phyloP scores from a whole-genome alignment of 2,329 filamentous ascomycete species.

The Monilinia fructicola region DNA sequence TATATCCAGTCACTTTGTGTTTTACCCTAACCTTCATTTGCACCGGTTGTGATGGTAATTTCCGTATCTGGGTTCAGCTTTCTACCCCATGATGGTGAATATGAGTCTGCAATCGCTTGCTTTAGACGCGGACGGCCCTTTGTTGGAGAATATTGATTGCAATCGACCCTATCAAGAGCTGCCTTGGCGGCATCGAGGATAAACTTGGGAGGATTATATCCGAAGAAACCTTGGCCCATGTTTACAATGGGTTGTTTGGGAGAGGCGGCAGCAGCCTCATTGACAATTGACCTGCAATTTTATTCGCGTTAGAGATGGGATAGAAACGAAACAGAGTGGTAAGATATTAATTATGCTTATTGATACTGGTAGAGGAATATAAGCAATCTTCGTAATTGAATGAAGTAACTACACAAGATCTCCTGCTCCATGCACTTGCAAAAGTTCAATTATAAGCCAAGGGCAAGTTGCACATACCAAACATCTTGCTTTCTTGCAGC shows the following conservation, averaged over 20 bases:
- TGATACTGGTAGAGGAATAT: neutral
- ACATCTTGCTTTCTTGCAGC: constrained; percentile 58
- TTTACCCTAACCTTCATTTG: constrained; percentile 64
- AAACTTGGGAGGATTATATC: constrained; percentile 91
- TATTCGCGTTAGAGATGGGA: constrained; percentile 6
- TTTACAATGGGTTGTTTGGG: constrained; percentile 65
- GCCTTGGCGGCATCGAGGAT: constrained; percentile 88
- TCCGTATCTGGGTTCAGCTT: constrained; percentile 84
- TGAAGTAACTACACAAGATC: neutral
- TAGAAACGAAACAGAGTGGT: neutral
- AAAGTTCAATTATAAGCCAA: neutral
- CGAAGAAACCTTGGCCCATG: constrained; percentile 72
- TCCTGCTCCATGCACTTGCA: neutral
- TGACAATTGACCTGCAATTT: constrained; percentile 58
- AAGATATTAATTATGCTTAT: neutral
- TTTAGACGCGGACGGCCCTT: constrained; percentile 88
- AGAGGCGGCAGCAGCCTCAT: constrained; percentile 62
- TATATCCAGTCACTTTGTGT: constrained; percentile 1
- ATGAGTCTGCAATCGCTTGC: constrained; percentile 90
- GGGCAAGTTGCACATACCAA: constrained; percentile 46
- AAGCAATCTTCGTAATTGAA: neutral
- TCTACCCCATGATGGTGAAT: constrained; percentile 84
- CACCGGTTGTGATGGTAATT: constrained; percentile 89
- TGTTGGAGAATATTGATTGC: constrained; percentile 97
- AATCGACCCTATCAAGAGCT: constrained; percentile 86